A percentile compares a stretch with the other conserved stretches of the same genome.
These are phyloP conservation scores for Ceratobasidium sp. DNA, from an alignment of 1,284 basidiomycete species.

Conservation along the genomic window DNA sequence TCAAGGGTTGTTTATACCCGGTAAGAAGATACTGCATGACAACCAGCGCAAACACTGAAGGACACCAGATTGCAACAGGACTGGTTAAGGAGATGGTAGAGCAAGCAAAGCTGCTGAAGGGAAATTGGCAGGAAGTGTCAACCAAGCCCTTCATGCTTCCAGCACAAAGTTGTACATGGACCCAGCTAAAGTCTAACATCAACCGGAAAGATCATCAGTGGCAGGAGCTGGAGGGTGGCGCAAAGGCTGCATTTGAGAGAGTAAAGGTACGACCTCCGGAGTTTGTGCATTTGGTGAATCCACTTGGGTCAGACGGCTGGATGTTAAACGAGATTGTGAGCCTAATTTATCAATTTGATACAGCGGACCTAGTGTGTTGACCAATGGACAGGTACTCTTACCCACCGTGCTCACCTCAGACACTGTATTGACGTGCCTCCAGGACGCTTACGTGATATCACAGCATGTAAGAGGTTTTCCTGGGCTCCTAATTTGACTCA, in stretches of 20 bases:
- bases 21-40: not conserved
- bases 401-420: not conserved
- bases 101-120: not conserved
- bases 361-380: not conserved
- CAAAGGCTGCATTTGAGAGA: not conserved
- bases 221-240: not conserved
- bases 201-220: not conserved
- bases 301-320: not conserved
- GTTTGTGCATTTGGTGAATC: constrained; percentile 1
- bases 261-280: not conserved
- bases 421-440: not conserved
- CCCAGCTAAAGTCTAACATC: not conserved
- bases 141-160: not conserved
- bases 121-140: not conserved
- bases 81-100: not conserved
- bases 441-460: not conserved
- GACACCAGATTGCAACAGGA: too few species aligned
- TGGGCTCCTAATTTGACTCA: not conserved
- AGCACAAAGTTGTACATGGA: not conserved
- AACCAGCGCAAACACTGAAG: not conserved
- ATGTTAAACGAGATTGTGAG: not conserved
- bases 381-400: not conserved
- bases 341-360: too few species aligned
- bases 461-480: not conserved
- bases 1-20: constrained; percentile 3